Evolutionary conservation across 805 yeast species (phyloP).

Genomic region (Candida methanosorbosa): DNA sequence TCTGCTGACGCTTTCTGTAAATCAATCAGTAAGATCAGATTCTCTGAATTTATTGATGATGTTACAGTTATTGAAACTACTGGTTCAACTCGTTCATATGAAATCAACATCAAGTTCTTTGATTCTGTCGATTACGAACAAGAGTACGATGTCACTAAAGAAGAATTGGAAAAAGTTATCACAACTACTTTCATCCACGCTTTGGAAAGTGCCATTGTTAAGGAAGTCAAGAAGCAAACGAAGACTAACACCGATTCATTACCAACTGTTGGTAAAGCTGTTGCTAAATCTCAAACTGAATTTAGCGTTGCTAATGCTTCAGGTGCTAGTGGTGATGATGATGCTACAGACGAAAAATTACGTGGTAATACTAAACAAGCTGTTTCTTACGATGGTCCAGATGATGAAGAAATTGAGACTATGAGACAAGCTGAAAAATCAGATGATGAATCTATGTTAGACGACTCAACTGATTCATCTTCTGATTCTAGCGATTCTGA

Average conservation of each 20-base stretch:
- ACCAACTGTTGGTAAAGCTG: constrained; percentile 65
- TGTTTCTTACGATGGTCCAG: constrained; percentile 90
- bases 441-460: constrained; percentile 44
- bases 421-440: constrained; percentile 79
- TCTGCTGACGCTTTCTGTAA: constrained; percentile 92
- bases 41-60: constrained; percentile 83
- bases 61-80: constrained; percentile 86
- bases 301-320: constrained; percentile 24
- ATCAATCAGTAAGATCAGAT: constrained; percentile 72
- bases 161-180: constrained; percentile 65
- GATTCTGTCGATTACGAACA: constrained; percentile 66
- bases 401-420: constrained; percentile 88
- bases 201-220: constrained; percentile 65
- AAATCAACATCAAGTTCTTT: constrained; percentile 67
- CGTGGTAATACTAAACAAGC: constrained; percentile 69
- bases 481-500: constrained; percentile 34
- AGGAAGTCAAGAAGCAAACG: constrained; percentile 78
- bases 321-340: constrained; percentile 37
- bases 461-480: constrained; percentile 27
- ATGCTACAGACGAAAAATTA: constrained; percentile 55
- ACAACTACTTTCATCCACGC: constrained; percentile 55
- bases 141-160: constrained; percentile 83
- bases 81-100: constrained; percentile 67
- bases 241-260: constrained; percentile 38
- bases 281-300: constrained; percentile 45